Evolutionary conservation across 805 yeast genomes (phyloP).

Genomic region (Starmera quercuum): DNA sequence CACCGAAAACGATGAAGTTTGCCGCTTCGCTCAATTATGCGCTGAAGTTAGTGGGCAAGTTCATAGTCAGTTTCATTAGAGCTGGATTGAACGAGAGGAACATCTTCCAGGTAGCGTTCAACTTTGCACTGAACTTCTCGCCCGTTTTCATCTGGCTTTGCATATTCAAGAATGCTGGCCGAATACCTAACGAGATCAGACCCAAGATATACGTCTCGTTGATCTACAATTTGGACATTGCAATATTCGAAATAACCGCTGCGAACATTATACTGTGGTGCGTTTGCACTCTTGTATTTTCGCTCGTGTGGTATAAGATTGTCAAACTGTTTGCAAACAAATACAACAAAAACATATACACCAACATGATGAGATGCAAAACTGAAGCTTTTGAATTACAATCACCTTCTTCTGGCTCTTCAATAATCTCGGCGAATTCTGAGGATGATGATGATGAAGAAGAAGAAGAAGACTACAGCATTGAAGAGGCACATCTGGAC

Average conservation of each 20-base stretch:
- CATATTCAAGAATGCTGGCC: slow-evolving; percentile 52
- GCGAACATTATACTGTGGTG: slow-evolving; percentile 11
- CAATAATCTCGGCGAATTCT: neutral
- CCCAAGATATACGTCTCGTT: slow-evolving; percentile 46
- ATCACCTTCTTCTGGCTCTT: neutral
- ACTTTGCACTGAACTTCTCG: slow-evolving; percentile 41
- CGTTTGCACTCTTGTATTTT: slow-evolving; percentile 7
- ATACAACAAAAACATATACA: slow-evolving; percentile 15
- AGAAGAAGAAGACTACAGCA: neutral
- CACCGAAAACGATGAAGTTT: too few relatives aligned
- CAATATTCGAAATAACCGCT: slow-evolving; percentile 23
- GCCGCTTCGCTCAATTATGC: too few relatives aligned
- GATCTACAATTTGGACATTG: slow-evolving; percentile 34
- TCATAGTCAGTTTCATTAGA: slow-evolving; percentile 3
- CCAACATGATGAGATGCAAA: neutral
- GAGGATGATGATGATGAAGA: neutral
- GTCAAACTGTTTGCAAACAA: slow-evolving; percentile 20
- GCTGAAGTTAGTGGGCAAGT: neutral
- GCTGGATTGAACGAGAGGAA: slow-evolving; percentile 27
- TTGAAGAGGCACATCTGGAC: neutral
- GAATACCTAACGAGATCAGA: slow-evolving; percentile 44
- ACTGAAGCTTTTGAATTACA: neutral
- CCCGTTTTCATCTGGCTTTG: slow-evolving; percentile 48
- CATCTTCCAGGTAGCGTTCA: slow-evolving; percentile 30
- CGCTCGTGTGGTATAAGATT: slow-evolving; percentile 12